Conservation (phyloP, 441 rosid species). For the Arabidopsis hybrid region DNA sequence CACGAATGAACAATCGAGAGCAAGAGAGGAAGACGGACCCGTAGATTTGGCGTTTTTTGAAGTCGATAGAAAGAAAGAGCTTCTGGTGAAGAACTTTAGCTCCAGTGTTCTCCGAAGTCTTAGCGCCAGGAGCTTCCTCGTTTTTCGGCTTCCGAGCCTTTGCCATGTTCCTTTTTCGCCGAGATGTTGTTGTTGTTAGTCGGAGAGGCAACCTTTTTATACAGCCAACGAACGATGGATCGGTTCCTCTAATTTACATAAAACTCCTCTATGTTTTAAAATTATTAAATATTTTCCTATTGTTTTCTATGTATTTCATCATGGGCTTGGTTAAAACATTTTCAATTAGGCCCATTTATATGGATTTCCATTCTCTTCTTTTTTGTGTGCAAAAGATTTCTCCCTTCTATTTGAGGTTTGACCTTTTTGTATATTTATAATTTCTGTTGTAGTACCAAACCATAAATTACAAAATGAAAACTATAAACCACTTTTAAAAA, state of each 20-base stretch:
- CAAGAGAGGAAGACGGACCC: constrained; percentile 57
- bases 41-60: constrained; percentile 71
- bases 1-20: constrained; percentile 12
- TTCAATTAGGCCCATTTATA: not conserved
- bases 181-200: not conserved
- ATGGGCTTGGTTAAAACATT: constrained; percentile 4
- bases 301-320: not conserved
- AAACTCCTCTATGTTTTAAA: constrained; percentile 20
- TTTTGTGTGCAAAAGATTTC: no score
- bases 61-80: constrained; percentile 88
- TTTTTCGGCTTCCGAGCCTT: constrained; percentile 87
- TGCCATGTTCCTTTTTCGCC: constrained; percentile 61
- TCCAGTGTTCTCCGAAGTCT: constrained; percentile 73
- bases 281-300: not conserved
- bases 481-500: not conserved
- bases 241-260: constrained; percentile 22
- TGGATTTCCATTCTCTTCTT: not conserved
- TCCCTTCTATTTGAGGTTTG: no score
- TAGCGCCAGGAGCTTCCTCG: constrained; percentile 73
- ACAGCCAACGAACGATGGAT: not conserved
- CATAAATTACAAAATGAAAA: no score
- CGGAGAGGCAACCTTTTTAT: constrained; percentile 32
- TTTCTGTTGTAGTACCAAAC: no score
- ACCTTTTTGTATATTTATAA: no score
- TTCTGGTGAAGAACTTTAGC: constrained; percentile 93